Evolutionary conservation across 1,284 basidiomycete species (phyloP), one percentile per base, ranked within the genome.

Genomic region (Ustilago lituana): DNA sequence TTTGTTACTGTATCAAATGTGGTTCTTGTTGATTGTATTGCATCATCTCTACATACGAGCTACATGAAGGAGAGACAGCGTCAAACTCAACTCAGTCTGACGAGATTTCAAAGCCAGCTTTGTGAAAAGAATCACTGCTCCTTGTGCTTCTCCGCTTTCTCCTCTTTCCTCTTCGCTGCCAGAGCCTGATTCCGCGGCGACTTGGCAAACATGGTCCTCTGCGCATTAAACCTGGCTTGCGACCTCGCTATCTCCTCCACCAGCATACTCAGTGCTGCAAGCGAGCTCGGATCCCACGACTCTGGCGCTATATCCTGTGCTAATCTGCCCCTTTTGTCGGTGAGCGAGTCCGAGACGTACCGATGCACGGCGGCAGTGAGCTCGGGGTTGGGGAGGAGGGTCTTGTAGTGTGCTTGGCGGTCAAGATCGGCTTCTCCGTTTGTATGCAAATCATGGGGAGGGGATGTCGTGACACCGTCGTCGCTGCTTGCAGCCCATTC

Each of bases 181-280:
- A 55, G 17, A 2, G 26, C 48, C 27, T 48, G 60, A 20, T 63
- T 63, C 19, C 60, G 31, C 9, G 53, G 53, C 33, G 38, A 35
- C 19, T 60, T 60, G 43, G 63, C 63, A 49, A 66, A 56, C 56
- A 66, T 56, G 23, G 57, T 60, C 20, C 51, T 11, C 14, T 51
- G 45, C 2, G 62, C 62, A 24, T 54, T 55, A 31, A 65, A 65
- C 11, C 17, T 20, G 4, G 62, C 62, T 20, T 65, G 62, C 26
- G 62, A 65, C 14, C 17, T 41, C 2, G 50, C 62, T 15, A 59
- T 36, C 35, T 70, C 61, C 20, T 70, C 61, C 7, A 57, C 43
- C 11, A 70, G 31, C 14, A 62, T 51, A 24, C 55, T 46, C 23
- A 65, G 19, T 22, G 61, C 67, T 0, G 52, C 54, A 2, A 70